Percentiles rank a stretch among this genome's conserved stretches.
Conservation (phyloP, 768 basidiomycete species). For the Pleurotus eryngii region DNA sequence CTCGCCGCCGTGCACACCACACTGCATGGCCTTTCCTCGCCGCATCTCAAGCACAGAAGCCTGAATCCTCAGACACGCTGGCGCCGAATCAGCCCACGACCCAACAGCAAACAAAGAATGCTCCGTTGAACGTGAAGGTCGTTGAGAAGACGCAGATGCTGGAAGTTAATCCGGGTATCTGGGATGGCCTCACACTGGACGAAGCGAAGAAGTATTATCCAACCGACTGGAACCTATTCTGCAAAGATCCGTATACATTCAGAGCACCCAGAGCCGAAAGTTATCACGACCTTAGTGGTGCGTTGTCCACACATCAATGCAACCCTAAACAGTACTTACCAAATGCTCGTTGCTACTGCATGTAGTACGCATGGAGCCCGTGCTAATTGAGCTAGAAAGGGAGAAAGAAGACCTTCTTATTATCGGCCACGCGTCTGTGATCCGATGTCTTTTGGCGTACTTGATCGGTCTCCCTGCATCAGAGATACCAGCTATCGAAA, state of each 20-base stretch:
- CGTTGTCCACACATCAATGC: slow-evolving; percentile 14
- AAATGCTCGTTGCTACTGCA: neutral
- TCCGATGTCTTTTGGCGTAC: slow-evolving; percentile 91
- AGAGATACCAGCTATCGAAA: slow-evolving; percentile 96
- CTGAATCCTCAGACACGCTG: neutral
- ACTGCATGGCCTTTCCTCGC: slow-evolving; percentile 93
- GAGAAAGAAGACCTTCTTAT: slow-evolving; percentile 94
- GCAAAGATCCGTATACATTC: slow-evolving; percentile 90
- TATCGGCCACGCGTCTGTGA: slow-evolving; percentile 96
- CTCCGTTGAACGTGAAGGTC: slow-evolving; percentile 63
- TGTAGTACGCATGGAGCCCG: slow-evolving; percentile 88
- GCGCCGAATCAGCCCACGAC: neutral
- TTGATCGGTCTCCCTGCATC: slow-evolving; percentile 91
- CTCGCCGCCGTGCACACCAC: slow-evolving; percentile 88
- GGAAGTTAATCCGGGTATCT: slow-evolving; percentile 96
- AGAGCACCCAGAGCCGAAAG: slow-evolving; percentile 93
- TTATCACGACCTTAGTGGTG: slow-evolving; percentile 92
- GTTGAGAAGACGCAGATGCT: slow-evolving; percentile 95
- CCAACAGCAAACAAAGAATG: slow-evolving; percentile 4
- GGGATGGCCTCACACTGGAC: slow-evolving; percentile 92
- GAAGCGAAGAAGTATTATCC: slow-evolving; percentile 89
- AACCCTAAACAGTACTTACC: slow-evolving; percentile 10
- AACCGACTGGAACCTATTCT: slow-evolving; percentile 90
- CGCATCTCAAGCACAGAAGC: slow-evolving; percentile 21
- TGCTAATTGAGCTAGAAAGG: slow-evolving; percentile 90